A percentile compares a stretch with the other conserved stretches of the same genome.
Conservation (phyloP, 768 basidiomycete genomes). For the Xerocomellus intermedius region DNA sequence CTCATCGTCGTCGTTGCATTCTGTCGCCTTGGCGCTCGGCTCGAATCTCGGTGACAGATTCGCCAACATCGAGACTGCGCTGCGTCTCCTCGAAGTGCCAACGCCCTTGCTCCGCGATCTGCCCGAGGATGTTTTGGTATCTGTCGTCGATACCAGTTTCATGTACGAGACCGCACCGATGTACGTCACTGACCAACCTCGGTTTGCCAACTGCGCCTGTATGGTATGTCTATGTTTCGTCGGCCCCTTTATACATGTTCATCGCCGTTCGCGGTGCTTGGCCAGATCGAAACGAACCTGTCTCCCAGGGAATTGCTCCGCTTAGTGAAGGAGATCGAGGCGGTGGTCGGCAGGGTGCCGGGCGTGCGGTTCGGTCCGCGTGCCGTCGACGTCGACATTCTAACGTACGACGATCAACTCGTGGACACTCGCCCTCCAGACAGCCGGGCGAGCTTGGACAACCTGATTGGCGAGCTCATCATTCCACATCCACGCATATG, state of each 20-base stretch:
- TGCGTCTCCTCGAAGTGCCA: conserved; percentile 65
- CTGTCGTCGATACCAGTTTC: conserved; percentile 77
- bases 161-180: conserved; percentile 93
- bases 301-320: conserved; percentile 55
- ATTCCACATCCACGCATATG: conserved; percentile 79
- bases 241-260: not conserved
- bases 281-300: conserved; percentile 73
- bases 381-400: conserved; percentile 84
- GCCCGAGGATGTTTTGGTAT: conserved; percentile 28
- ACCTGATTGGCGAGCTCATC: conserved; percentile 65
- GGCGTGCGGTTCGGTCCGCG: conserved; percentile 85
- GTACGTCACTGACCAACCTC: conserved; percentile 90
- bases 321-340: conserved; percentile 73
- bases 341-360: conserved; percentile 70
- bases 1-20: conserved; percentile 19
- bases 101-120: conserved; percentile 25
- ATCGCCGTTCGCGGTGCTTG: not conserved
- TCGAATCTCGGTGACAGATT: conserved; percentile 90
- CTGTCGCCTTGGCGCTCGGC: conserved; percentile 75
- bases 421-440: conserved; percentile 54
- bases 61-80: conserved; percentile 74
- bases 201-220: conserved; percentile 90
- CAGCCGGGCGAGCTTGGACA: conserved; percentile 50
- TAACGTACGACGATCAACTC: conserved; percentile 65
- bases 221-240: conserved; percentile 51